These are phyloP conservation scores for Aspergillus haitiensis DNA, from an alignment of 495 filamentous ascomycete species.

Conservation along the genomic window DNA sequence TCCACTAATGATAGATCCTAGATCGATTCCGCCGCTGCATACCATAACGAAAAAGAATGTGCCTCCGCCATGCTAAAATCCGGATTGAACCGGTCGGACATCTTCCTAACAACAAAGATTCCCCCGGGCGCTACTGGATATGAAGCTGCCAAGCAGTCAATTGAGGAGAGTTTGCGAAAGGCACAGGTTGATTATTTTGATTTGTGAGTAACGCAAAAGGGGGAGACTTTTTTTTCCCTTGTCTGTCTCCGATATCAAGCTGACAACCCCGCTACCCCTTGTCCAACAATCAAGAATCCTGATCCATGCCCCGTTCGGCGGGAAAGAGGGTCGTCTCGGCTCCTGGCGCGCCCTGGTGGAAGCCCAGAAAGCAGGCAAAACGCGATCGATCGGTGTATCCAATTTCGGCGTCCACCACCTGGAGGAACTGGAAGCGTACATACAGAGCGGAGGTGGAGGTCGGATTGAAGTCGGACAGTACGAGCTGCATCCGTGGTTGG, in stretches of 20 bases:
- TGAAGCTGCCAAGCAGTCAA: slow-evolving; percentile 50
- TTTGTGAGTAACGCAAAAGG: slow-evolving; percentile 33
- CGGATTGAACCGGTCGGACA: slow-evolving; percentile 44
- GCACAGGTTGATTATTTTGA: slow-evolving; percentile 57
- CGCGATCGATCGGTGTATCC: slow-evolving; percentile 56
- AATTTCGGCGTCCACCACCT: slow-evolving; percentile 59
- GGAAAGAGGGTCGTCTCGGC: slow-evolving; percentile 49
- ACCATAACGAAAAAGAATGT: slow-evolving; percentile 56
- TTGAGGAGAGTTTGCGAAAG: slow-evolving; percentile 45
- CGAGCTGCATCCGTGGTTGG: slow-evolving; percentile 90
- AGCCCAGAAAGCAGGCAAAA: slow-evolving; percentile 52
- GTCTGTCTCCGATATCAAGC: neutral
- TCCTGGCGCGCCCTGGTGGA: slow-evolving; percentile 57
- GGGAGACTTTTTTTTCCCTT: neutral
- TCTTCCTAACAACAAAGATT: slow-evolving; percentile 62
- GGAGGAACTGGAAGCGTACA: slow-evolving; percentile 68
- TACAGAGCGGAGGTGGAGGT: slow-evolving; percentile 66
- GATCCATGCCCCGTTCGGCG: slow-evolving; percentile 58
- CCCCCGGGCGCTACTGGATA: slow-evolving; percentile 48
- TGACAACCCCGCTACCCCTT: neutral
- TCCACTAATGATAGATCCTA: neutral
- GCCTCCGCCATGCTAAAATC: slow-evolving; percentile 47
- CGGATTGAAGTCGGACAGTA: slow-evolving; percentile 81
- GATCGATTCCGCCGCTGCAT: slow-evolving; percentile 56
- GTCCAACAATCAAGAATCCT: slow-evolving; percentile 38